These are phyloP conservation scores for Neonectria punicea DNA, from an alignment of 2,329 filamentous ascomycete genomes.

Conservation along the genomic window DNA sequence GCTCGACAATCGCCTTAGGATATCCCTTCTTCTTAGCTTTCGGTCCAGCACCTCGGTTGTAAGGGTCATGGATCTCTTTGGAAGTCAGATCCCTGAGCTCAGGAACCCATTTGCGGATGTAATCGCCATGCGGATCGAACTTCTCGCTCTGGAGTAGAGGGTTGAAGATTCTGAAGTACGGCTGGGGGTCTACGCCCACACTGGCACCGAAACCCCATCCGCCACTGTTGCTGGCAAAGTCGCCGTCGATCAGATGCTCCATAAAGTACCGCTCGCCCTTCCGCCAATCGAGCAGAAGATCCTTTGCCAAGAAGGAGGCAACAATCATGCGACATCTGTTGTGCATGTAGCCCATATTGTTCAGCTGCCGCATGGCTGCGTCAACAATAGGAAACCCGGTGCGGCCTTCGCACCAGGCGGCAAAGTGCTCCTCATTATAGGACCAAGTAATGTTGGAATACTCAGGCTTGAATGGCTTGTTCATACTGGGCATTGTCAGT, in stretches of 20 bases:
- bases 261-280: constrained; percentile 86
- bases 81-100: constrained; percentile 74
- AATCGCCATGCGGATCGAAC: constrained; percentile 81
- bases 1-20: constrained; percentile 78
- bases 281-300: constrained; percentile 85
- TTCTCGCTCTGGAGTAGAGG: constrained; percentile 86
- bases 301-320: constrained; percentile 82
- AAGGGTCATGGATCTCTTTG: constrained; percentile 84
- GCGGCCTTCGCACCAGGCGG: constrained; percentile 76
- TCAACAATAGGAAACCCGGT: constrained; percentile 89
- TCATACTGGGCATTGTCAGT: constrained; percentile 54
- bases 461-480: constrained; percentile 78
- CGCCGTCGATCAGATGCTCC: constrained; percentile 81
- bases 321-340: constrained; percentile 88
- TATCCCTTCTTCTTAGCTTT: constrained; percentile 76
- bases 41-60: constrained; percentile 69
- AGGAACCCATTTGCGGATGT: constrained; percentile 84
- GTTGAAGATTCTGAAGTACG: constrained; percentile 93
- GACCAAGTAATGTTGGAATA: constrained; percentile 88
- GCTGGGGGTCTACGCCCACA: constrained; percentile 84
- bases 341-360: constrained; percentile 79
- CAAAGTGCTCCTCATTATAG: constrained; percentile 75
- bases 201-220: constrained; percentile 69
- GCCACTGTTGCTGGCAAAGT: constrained; percentile 81
- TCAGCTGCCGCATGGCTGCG: constrained; percentile 84